Base-by-base conservation (phyloP, 805 yeast species). In the Metschnikowia matae region DNA sequence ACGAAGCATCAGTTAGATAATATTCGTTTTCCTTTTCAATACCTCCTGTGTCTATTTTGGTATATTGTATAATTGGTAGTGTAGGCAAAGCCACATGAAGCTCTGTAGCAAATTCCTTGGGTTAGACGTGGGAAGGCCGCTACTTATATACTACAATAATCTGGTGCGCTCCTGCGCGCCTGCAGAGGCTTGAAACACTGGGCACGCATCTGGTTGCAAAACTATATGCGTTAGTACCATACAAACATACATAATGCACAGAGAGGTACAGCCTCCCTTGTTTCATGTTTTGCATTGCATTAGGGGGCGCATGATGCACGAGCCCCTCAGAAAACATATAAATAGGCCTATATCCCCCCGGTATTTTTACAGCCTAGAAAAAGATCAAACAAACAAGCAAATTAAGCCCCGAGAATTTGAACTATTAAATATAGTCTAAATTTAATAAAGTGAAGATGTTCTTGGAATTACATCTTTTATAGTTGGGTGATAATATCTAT, bases 141-240 rank as follows among this genome's bases (percentile, higher is more conserved):
- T 42, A 20, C 29, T 21, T 42, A 32, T 42, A 42, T 42, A 42
- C 44, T 31, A 2, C 3, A 13, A 18, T 17, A 21, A 6, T 26
- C 14, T 21, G 38, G 38, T 33, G 45, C 45, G 45, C 20, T 33
- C 45, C 37, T 42, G 38, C 45, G 21, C 18, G n/a, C 6, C n/a
- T 33, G 31, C 20, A 11, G 11, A 11, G 11, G n/a, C 29, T 31
- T 42, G 45, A 34, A 34, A 42, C 37, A 21, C 10, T 14, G 13
- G 15, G 29, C 21, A 26, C 21, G 34, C 34, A 15, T 7, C n/a
- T n/a, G 45, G 45, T 42, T 42, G 45, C 45, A 42, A 20, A 32
- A 33, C 38, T 13, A 31, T 10, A 29, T 26, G 43, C 43, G 34
- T 18, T 21, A n/a, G 35, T 6, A 37, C 15, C 23, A 13, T 18